Evolutionary conservation across 2,329 filamentous ascomycete genomes (phyloP).

Genomic region (Fusarium domesticum): DNA sequence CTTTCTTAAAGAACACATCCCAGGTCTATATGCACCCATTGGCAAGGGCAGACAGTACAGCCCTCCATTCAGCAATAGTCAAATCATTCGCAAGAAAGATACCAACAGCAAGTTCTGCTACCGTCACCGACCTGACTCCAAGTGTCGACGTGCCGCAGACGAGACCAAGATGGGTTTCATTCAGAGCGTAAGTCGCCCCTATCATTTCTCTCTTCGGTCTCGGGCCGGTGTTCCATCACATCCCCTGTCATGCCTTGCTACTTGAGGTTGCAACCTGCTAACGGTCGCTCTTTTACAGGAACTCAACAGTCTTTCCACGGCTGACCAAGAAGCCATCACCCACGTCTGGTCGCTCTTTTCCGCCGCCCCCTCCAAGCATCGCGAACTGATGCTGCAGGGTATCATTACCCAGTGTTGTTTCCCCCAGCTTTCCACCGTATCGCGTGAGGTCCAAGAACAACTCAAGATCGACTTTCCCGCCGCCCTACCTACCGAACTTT

Average conservation of each 20-base stretch:
- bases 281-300: constrained; percentile 56
- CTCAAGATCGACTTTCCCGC: constrained; percentile 97
- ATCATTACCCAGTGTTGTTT: constrained; percentile 97
- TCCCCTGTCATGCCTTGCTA: not conserved
- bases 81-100: constrained; percentile 44
- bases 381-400: constrained; percentile 93
- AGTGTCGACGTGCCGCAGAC: constrained; percentile 88
- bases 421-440: constrained; percentile 90
- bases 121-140: constrained; percentile 87
- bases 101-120: constrained; percentile 93
- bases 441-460: constrained; percentile 84
- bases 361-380: constrained; percentile 87
- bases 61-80: constrained; percentile 11
- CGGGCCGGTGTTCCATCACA: no score
- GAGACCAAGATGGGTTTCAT: constrained; percentile 95
- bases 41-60: constrained; percentile 50
- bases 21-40: constrained; percentile 79
- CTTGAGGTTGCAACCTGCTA: constrained; percentile 1
- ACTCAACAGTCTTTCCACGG: constrained; percentile 74
- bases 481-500: constrained; percentile 83
- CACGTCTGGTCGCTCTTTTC: constrained; percentile 99
- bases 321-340: constrained; percentile 91
- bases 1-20: constrained; percentile 88
- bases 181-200: constrained; percentile 63
- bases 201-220: not conserved